Evolutionary conservation across 2,329 filamentous ascomycete species (phyloP).

Genomic region (Chrysoporthe austroafricana): DNA sequence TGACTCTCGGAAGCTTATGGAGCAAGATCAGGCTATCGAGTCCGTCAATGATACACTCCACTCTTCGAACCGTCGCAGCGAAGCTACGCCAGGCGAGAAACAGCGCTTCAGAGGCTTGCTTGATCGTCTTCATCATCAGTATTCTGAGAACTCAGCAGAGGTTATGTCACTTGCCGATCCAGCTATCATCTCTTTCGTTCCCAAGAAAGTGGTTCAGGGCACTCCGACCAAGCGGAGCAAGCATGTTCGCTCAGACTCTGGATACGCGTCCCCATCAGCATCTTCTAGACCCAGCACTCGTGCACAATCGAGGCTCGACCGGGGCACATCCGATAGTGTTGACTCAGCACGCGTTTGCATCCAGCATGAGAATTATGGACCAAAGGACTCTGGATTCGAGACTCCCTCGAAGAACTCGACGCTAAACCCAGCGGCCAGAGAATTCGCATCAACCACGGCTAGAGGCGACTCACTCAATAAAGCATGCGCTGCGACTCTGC

Average conservation of each 20-base stretch:
- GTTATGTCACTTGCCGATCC: slow-evolving; percentile 4
- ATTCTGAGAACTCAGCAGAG: background rate
- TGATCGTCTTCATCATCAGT: slow-evolving; percentile 17
- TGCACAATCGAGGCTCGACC: slow-evolving; percentile 10
- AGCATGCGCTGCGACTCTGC: background rate
- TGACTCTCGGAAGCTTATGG: slow-evolving; percentile 2
- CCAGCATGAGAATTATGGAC: slow-evolving; percentile 2
- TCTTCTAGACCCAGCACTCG: slow-evolving; percentile 13
- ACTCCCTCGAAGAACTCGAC: slow-evolving; percentile 18
- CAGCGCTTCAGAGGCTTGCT: slow-evolving; percentile 24
- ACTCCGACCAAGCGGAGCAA: background rate
- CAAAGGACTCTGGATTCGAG: slow-evolving; percentile 4
- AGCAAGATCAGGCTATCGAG: slow-evolving; percentile 20
- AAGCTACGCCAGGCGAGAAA: slow-evolving; percentile 15
- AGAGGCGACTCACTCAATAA: background rate
- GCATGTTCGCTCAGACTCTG: slow-evolving; percentile 19
- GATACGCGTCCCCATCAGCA: slow-evolving; percentile 17
- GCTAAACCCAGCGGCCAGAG: slow-evolving; percentile 27
- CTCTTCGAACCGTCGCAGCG: background rate
- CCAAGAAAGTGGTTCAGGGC: background rate
- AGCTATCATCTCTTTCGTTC: slow-evolving; percentile 14
- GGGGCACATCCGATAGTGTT: slow-evolving; percentile 3
- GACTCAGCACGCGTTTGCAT: background rate
- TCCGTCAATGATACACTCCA: slow-evolving; percentile 5
- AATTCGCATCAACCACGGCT: slow-evolving; percentile 13